Conservation (phyloP, 1,284 basidiomycete species). For the Erythrobasidium hasegawianum region DNA sequence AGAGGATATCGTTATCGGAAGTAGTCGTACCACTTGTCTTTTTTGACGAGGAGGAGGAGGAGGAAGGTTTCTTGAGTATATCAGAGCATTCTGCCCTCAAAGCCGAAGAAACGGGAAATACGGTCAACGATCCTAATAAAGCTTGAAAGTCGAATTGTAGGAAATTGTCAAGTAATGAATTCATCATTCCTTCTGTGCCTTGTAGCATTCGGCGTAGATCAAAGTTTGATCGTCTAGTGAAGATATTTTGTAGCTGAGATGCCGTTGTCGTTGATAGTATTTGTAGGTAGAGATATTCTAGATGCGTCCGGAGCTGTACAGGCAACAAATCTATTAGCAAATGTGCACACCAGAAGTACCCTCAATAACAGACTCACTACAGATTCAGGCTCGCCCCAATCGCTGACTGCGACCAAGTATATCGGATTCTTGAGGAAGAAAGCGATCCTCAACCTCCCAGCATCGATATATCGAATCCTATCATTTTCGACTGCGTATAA, state of each 20-base stretch:
- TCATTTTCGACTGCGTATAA: constrained; percentile 49
- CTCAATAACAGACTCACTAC: constrained; percentile 62
- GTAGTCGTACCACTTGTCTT: constrained; percentile 23
- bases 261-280: constrained; percentile 84
- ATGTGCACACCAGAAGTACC: neutral
- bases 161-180: constrained; percentile 11
- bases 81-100: constrained; percentile 31
- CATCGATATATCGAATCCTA: constrained; percentile 56
- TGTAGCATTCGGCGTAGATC: constrained; percentile 74
- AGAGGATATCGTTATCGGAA: constrained; percentile 64
- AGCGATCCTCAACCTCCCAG: constrained; percentile 67
- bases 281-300: constrained; percentile 91
- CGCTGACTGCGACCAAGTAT: constrained; percentile 83
- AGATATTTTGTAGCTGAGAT: constrained; percentile 76
- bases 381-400: constrained; percentile 89
- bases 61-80: neutral
- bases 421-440: constrained; percentile 81
- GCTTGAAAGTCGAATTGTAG: constrained; percentile 13
- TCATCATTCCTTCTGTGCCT: constrained; percentile 34
- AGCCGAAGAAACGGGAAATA: constrained; percentile 11
- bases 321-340: neutral
- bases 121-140: constrained; percentile 6
- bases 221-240: constrained; percentile 83
- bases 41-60: neutral
- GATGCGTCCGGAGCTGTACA: constrained; percentile 80